Evolutionary conservation across 1,284 basidiomycete genomes (phyloP).

Genomic region (Ustilago esculenta): DNA sequence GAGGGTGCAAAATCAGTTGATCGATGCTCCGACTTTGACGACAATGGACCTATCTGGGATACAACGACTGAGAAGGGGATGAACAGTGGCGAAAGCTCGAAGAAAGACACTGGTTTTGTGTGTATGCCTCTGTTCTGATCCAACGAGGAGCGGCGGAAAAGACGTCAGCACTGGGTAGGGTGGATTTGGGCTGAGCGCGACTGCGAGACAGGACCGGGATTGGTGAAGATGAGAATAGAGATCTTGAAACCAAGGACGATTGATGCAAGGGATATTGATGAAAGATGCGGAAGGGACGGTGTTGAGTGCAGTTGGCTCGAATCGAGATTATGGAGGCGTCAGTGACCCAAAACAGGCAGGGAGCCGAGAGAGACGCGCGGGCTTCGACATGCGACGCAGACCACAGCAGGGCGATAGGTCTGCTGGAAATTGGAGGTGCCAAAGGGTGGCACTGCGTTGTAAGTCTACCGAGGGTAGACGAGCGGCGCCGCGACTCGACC

Average conservation of each 20-base stretch:
- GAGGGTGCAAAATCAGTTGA: no score
- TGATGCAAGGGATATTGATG: not conserved
- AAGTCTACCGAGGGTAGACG: no score
- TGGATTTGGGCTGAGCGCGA: not conserved
- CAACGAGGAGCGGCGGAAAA: constrained; percentile 1
- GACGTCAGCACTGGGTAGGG: not conserved
- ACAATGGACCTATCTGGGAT: not conserved
- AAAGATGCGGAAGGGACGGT: not conserved
- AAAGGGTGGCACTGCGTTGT: no score
- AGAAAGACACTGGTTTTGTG: no score
- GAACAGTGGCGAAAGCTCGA: no score
- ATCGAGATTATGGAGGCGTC: not conserved
- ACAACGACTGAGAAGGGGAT: not conserved
- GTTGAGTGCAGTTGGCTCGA: not conserved
- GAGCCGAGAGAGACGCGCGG: not conserved
- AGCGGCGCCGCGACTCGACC: no score
- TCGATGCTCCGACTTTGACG: no score
- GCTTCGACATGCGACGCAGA: not conserved
- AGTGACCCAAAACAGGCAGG: constrained; percentile 6
- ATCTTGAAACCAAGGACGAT: not conserved
- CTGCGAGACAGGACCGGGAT: not conserved
- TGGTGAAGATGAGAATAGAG: not conserved
- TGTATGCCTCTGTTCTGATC: not conserved
- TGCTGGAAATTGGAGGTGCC: not conserved
- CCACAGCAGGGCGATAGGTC: not conserved